phyloP scores from a whole-genome alignment of 805 yeast genomes.

The Candida parachauliodes region DNA sequence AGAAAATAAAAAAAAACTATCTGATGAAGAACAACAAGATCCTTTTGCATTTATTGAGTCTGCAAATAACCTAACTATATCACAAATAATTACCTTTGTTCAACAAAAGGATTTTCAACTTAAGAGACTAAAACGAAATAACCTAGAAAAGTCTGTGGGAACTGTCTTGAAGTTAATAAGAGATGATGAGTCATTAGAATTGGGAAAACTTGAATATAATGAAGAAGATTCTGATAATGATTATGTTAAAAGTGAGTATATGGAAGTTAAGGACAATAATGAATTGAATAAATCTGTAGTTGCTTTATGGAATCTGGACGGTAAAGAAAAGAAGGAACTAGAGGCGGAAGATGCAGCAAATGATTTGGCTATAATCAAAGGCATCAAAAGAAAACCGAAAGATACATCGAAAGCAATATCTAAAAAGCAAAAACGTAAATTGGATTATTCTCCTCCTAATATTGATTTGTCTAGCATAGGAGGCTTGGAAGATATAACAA shows the following conservation, averaged over 20 bases:
- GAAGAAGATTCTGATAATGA: slow-evolving; percentile 16
- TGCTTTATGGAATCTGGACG: slow-evolving; percentile 53
- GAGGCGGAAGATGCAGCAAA: neutral
- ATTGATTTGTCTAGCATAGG: slow-evolving; percentile 73
- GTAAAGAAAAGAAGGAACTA: slow-evolving; percentile 9
- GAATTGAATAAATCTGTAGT: slow-evolving; percentile 75
- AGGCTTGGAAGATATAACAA: slow-evolving; percentile 81
- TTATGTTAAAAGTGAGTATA: slow-evolving; percentile 48
- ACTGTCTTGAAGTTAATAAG: slow-evolving; percentile 52
- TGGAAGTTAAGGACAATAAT: slow-evolving; percentile 66
- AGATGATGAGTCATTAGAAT: slow-evolving; percentile 60
- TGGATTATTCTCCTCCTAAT: slow-evolving; percentile 68
- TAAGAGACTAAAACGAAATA: slow-evolving; percentile 62
- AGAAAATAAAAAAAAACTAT: slow-evolving; percentile 25
- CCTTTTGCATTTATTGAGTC: slow-evolving; percentile 48
- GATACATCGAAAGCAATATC: slow-evolving; percentile 32
- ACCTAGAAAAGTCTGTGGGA: slow-evolving; percentile 62
- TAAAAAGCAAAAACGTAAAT: slow-evolving; percentile 35
- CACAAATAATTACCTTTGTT: slow-evolving; percentile 54
- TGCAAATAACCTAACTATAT: slow-evolving; percentile 53
- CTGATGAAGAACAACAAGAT: slow-evolving; percentile 14
- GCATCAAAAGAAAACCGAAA: slow-evolving; percentile 50
- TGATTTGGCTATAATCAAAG: too few species aligned
- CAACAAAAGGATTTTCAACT: slow-evolving; percentile 65
- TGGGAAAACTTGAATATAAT: slow-evolving; percentile 22